Percentiles rank a stretch among this genome's conserved stretches.
phyloP scores from a whole-genome alignment of 192 early-diverging fungal genomes.

The Endogone sp. region DNA sequence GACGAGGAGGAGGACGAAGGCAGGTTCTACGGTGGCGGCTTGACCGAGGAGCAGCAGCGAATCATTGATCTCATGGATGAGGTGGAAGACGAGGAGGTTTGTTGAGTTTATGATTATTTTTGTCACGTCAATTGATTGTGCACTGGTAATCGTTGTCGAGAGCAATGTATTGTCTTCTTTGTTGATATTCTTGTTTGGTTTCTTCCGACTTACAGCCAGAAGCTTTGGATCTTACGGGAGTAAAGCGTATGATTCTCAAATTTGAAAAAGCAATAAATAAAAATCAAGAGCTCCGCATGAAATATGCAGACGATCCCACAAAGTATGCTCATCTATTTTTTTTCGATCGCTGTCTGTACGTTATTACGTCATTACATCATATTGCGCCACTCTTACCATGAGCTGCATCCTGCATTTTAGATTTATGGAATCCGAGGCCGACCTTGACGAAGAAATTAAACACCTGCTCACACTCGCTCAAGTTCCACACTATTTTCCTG shows the following conservation, averaged over 20 bases:
- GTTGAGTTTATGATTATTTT: background rate
- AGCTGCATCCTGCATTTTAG: slow-evolving; percentile 15
- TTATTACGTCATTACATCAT: too few relatives aligned
- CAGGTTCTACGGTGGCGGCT: slow-evolving; percentile 82
- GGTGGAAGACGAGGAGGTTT: slow-evolving; percentile 68
- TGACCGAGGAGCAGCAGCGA: slow-evolving; percentile 69
- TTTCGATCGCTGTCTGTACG: too few relatives aligned
- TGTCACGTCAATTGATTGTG: background rate
- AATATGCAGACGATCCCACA: slow-evolving; percentile 68
- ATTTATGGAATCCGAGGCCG: slow-evolving; percentile 95
- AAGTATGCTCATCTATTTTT: slow-evolving; percentile 1
- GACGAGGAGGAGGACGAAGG: slow-evolving; percentile 73
- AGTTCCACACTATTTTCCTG: slow-evolving; percentile 74
- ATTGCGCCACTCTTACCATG: slow-evolving; percentile 2
- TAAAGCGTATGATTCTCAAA: slow-evolving; percentile 74
- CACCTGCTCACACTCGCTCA: slow-evolving; percentile 69
- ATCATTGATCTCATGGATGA: slow-evolving; percentile 85
- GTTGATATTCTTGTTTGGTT: background rate
- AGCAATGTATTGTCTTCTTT: background rate
- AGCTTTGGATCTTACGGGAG: slow-evolving; percentile 55
- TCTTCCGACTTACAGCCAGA: slow-evolving; percentile 9
- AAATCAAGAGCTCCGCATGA: slow-evolving; percentile 85
- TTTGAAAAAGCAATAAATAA: slow-evolving; percentile 84
- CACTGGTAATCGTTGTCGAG: background rate
- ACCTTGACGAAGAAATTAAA: slow-evolving; percentile 89